phyloP scores from a whole-genome alignment of 2,329 filamentous ascomycete species.

The Ophiostoma quercus region DNA sequence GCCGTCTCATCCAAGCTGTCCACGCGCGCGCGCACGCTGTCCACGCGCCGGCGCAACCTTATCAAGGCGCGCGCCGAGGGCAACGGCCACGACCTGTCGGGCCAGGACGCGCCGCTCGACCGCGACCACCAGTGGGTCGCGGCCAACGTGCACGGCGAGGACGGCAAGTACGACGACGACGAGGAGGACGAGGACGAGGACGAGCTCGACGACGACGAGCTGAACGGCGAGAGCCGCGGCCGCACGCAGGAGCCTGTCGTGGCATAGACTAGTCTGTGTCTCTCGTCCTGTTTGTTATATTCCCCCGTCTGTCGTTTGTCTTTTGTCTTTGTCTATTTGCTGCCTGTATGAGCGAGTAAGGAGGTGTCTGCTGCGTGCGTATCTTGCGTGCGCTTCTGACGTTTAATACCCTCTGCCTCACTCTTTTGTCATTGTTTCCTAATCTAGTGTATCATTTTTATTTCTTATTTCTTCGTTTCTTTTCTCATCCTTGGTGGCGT shows the following conservation, averaged over 20 bases:
- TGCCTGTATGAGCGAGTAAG: neutral
- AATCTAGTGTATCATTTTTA: neutral
- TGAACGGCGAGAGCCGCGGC: slow-evolving; percentile 54
- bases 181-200: slow-evolving; percentile 32
- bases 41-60: slow-evolving; percentile 73
- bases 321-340: neutral
- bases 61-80: slow-evolving; percentile 62
- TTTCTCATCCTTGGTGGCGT: neutral
- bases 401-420: neutral
- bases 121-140: slow-evolving; percentile 82
- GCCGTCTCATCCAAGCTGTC: slow-evolving; percentile 84
- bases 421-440: neutral
- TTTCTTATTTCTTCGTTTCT: neutral
- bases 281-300: neutral
- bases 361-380: slow-evolving; percentile 2
- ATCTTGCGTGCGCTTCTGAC: neutral
- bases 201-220: slow-evolving; percentile 40
- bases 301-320: neutral
- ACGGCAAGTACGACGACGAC: slow-evolving; percentile 57
- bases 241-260: slow-evolving; percentile 49
- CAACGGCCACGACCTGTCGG: slow-evolving; percentile 75
- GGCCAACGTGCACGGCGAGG: slow-evolving; percentile 62
- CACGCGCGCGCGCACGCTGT: slow-evolving; percentile 78
- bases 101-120: slow-evolving; percentile 73
- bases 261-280: slow-evolving; percentile 35